Percentiles rank a stretch among this genome's conserved stretches.
These are phyloP conservation scores for Fraxinus velutina DNA, from an alignment of 305 asterid genomes.

Conservation along the genomic window DNA sequence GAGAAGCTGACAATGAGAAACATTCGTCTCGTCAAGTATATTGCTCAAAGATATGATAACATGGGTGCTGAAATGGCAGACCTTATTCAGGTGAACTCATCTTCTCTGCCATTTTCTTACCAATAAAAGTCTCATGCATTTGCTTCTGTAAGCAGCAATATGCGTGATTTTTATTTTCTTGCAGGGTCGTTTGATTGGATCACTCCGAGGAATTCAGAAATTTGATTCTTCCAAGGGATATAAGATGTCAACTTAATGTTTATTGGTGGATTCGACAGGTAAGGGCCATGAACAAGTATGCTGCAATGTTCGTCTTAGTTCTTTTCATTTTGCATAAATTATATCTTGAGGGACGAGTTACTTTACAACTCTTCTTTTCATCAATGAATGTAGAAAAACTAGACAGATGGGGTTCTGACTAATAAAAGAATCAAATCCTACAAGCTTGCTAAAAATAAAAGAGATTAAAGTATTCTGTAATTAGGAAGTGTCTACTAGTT, in stretches of 20 bases:
- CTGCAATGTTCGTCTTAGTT: background rate
- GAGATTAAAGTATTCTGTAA: background rate
- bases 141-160: slow-evolving; percentile 2
- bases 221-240: slow-evolving; percentile 87
- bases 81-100: slow-evolving; percentile 70
- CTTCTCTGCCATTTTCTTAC: slow-evolving; percentile 2
- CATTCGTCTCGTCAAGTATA: slow-evolving; percentile 88
- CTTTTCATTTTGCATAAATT: background rate
- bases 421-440: background rate
- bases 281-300: background rate
- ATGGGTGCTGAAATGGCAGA: slow-evolving; percentile 94
- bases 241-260: slow-evolving; percentile 90
- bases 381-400: no score
- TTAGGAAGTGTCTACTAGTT: background rate
- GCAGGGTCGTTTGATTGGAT: slow-evolving; percentile 87
- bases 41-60: slow-evolving; percentile 86
- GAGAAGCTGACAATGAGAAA: slow-evolving; percentile 97
- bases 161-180: slow-evolving; percentile 1
- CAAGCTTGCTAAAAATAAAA: background rate
- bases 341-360: background rate
- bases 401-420: background rate
- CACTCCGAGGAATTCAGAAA: slow-evolving; percentile 88
- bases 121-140: background rate
- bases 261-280: slow-evolving; percentile 99
- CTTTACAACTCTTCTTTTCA: background rate